Evolutionary conservation across 805 yeast genomes (phyloP).

Genomic region (Metschnikowia kunwiensis): DNA sequence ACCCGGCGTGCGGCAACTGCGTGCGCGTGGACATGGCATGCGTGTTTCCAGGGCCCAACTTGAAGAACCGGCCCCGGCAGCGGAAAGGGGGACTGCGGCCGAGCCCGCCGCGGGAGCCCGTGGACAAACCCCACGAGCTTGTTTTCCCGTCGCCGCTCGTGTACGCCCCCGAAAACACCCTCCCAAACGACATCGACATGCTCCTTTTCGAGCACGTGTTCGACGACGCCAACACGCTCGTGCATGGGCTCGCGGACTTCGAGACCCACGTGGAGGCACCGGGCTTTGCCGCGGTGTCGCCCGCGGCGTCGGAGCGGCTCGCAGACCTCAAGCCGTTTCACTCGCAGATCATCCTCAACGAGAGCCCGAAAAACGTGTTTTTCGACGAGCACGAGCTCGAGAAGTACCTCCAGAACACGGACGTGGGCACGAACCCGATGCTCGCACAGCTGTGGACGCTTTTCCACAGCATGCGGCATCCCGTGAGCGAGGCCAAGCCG

Average conservation of each 20-base stretch:
- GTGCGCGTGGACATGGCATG: constrained; percentile 13
- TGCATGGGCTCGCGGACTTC: constrained; percentile 19
- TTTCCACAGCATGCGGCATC: constrained; percentile 8
- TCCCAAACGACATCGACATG: constrained; percentile 12
- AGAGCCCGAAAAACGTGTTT: constrained; percentile 13
- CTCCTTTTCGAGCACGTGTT: constrained; percentile 18
- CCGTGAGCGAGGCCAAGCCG: constrained; percentile 1
- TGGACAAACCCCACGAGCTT: no score
- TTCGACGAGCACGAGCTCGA: constrained; percentile 18
- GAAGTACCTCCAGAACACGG: constrained; percentile 14
- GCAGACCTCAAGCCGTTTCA: constrained; percentile 19
- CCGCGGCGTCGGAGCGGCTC: constrained; percentile 5
- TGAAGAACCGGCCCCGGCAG: constrained; percentile 12
- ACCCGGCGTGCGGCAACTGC: constrained; percentile 19
- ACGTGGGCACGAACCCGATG: constrained; percentile 11
- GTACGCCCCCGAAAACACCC: not conserved
- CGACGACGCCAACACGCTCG: constrained; percentile 20
- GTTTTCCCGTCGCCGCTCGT: no score
- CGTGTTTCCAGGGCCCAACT: constrained; percentile 14
- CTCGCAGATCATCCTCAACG: constrained; percentile 18
- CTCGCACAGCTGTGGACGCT: constrained; percentile 15
- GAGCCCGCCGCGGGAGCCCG: not conserved
- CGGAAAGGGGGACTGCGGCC: constrained; percentile 1
- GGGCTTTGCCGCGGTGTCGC: constrained; percentile 1
- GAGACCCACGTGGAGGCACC: constrained; percentile 12